Percentiles rank a stretch among this genome's conserved stretches.
phyloP scores from a whole-genome alignment of 495 filamentous ascomycete species.

The Friedmanniomyces simplex region DNA sequence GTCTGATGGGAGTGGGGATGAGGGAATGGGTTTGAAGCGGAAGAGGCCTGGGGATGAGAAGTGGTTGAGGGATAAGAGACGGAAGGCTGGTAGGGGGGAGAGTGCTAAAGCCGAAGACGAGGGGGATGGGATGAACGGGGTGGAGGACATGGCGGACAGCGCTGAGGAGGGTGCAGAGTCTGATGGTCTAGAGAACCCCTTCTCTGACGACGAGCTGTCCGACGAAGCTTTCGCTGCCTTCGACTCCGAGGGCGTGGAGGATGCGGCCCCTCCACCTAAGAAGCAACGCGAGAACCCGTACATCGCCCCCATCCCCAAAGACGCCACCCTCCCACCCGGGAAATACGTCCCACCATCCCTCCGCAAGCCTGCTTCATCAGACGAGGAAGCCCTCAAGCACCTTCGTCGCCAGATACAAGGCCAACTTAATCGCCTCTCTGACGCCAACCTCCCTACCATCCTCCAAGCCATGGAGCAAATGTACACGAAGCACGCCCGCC shows the following conservation, averaged over 20 bases:
- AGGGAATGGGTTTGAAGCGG: slow-evolving; percentile 34
- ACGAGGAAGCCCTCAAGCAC: slow-evolving; percentile 56
- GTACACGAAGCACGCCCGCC: slow-evolving; percentile 69
- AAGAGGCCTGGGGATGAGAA: slow-evolving; percentile 43
- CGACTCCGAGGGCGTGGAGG: slow-evolving; percentile 24
- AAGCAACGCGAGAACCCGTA: slow-evolving; percentile 52
- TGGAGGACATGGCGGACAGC: slow-evolving; percentile 14
- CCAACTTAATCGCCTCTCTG: slow-evolving; percentile 83
- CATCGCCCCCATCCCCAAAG: slow-evolving; percentile 34
- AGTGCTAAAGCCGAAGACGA: slow-evolving; percentile 19
- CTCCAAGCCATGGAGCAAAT: slow-evolving; percentile 69
- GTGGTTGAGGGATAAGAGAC: slow-evolving; percentile 54
- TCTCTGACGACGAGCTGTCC: slow-evolving; percentile 18
- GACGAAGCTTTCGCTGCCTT: slow-evolving; percentile 26
- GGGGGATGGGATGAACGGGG: slow-evolving; percentile 11
- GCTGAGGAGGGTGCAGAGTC: slow-evolving; percentile 27
- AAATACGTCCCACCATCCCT: slow-evolving; percentile 89
- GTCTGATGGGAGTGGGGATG: slow-evolving; percentile 29
- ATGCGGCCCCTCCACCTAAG: slow-evolving; percentile 34
- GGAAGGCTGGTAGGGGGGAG: slow-evolving; percentile 40
- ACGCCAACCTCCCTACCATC: slow-evolving; percentile 75
- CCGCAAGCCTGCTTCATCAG: slow-evolving; percentile 49
- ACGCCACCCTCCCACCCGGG: not conserved
- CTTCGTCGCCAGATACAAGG: slow-evolving; percentile 75
- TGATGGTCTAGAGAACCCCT: slow-evolving; percentile 20